Evolutionary conservation across 2,329 filamentous ascomycete genomes (phyloP), one percentile per base, ranked within the genome.

Genomic region (Aureobasidium sp.): DNA sequence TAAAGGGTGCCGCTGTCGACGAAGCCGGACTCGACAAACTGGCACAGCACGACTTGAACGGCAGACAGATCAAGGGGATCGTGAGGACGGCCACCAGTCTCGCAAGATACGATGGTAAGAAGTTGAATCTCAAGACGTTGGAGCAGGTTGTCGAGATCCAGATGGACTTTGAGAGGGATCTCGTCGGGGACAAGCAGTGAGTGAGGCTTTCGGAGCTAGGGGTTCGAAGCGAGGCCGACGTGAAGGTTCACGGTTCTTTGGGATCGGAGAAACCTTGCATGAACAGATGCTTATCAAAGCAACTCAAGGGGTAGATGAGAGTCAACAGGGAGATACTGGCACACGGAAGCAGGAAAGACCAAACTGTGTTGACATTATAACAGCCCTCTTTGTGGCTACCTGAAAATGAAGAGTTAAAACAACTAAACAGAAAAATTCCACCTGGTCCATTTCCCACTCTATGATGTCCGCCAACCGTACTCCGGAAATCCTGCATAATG

Each of bases 131-230:
- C 1, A 40, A 57, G 27, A 46, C 40, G 2, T 19, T 57, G 40
- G 53, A 57, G 40, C 53, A 57, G 40, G 53, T 57, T 10, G 31
- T 57, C 8, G 53, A 31, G 29, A 57, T 57, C 25, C 53, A 57
- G 31, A 57, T 57, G 53, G 53, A 57, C 17, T 57, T 57, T 27
- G 53, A 57, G 21, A 45, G 40, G 40, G 53, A 57, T 45, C 40
- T 57, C 5, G 40, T 45, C 8, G 53, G 53, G 19, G 35, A 43
- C n/a, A 19, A 19, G 21, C 21, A 53, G 47, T 50, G 21, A 25
- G 27, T 9, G 27, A 29, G 27, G 27, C 9, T 29, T 9, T 29
- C n/a, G n/a, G n/a, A n/a, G n/a, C n/a, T n/a, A n/a, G n/a, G n/a
- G n/a, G n/a, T n/a, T n/a, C n/a, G n/a, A n/a, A n/a, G n/a, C n/a